Evolutionary conservation across 1,284 basidiomycete species (phyloP).

Genomic region (Farysia itapuensis): DNA sequence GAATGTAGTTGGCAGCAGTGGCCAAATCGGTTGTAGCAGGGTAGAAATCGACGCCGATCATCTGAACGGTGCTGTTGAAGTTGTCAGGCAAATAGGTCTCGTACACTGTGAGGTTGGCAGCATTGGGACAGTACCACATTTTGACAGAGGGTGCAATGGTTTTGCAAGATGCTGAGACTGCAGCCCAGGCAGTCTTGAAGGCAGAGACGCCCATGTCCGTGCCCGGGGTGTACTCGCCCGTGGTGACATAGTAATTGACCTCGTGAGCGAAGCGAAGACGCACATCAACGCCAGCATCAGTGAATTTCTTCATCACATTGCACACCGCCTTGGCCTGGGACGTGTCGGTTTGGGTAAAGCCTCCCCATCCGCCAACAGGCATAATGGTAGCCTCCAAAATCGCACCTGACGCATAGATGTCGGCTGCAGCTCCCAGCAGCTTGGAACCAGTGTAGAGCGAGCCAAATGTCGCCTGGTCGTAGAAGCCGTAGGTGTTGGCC

Average conservation of each 20-base stretch:
- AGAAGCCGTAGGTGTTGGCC: slow-evolving; percentile 47
- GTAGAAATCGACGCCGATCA: slow-evolving; percentile 59
- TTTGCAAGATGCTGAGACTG: slow-evolving; percentile 51
- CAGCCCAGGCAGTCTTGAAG: slow-evolving; percentile 60
- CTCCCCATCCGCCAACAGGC: slow-evolving; percentile 40
- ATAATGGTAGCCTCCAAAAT: slow-evolving; percentile 60
- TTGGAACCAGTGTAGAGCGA: slow-evolving; percentile 57
- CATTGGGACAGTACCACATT: slow-evolving; percentile 51
- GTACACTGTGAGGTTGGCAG: slow-evolving; percentile 20
- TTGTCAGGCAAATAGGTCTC: slow-evolving; percentile 34
- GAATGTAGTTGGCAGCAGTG: slow-evolving; percentile 41
- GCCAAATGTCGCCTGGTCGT: slow-evolving; percentile 58
- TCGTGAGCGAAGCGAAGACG: slow-evolving; percentile 60
- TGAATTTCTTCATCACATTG: slow-evolving; percentile 60
- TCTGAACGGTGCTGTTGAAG: slow-evolving; percentile 33
- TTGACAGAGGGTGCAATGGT: slow-evolving; percentile 57
- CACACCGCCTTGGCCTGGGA: slow-evolving; percentile 55
- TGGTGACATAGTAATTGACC: slow-evolving; percentile 39
- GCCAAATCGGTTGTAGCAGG: slow-evolving; percentile 34
- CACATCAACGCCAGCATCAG: slow-evolving; percentile 60
- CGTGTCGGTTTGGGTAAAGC: slow-evolving; percentile 48
- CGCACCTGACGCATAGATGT: slow-evolving; percentile 56
- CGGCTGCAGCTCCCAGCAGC: slow-evolving; percentile 50
- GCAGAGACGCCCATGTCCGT: slow-evolving; percentile 42
- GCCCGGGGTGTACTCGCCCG: slow-evolving; percentile 15